These are phyloP conservation scores for Apostasia shenzhenica DNA, from an alignment of 106 monocot genomes.

Conservation along the genomic window DNA sequence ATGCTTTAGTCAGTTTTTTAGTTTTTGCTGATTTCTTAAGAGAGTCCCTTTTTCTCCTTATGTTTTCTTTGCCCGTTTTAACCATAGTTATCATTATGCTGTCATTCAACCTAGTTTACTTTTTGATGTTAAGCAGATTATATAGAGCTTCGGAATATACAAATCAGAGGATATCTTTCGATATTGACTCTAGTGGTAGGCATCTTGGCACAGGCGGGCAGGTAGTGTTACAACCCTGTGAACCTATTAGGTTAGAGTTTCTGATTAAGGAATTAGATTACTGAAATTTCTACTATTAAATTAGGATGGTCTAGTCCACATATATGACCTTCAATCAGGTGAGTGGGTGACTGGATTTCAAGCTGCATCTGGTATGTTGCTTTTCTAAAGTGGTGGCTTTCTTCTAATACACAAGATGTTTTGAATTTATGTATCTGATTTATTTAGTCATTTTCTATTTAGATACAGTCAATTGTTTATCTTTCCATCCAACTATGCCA, in stretches of 20 bases:
- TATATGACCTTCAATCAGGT: constrained; percentile 92
- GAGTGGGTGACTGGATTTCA: constrained; percentile 70
- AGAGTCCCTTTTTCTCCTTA: no score
- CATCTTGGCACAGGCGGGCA: constrained; percentile 92
- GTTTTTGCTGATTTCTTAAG: no score
- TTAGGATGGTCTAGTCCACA: constrained; percentile 88
- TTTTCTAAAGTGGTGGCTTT: constrained; percentile 5
- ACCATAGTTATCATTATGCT: no score
- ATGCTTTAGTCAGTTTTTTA: no score
- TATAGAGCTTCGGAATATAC: constrained; percentile 91
- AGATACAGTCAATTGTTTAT: constrained; percentile 92
- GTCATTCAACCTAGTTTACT: no score
- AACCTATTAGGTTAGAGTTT: background rate
- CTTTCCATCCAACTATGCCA: constrained; percentile 76
- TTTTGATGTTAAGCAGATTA: constrained; percentile 25
- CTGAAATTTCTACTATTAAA: background rate
- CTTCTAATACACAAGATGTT: background rate
- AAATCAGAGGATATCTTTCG: constrained; percentile 93
- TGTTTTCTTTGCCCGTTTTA: no score
- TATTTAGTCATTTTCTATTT: constrained; percentile 5
- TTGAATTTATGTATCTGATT: constrained; percentile 1
- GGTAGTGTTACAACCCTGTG: constrained; percentile 20
- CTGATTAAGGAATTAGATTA: no score
- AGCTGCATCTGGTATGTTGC: constrained; percentile 69
- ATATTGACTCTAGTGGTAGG: constrained; percentile 89